Base-by-base conservation (phyloP, 495 filamentous ascomycete genomes). In the Hyaloscypha variabilis region DNA sequence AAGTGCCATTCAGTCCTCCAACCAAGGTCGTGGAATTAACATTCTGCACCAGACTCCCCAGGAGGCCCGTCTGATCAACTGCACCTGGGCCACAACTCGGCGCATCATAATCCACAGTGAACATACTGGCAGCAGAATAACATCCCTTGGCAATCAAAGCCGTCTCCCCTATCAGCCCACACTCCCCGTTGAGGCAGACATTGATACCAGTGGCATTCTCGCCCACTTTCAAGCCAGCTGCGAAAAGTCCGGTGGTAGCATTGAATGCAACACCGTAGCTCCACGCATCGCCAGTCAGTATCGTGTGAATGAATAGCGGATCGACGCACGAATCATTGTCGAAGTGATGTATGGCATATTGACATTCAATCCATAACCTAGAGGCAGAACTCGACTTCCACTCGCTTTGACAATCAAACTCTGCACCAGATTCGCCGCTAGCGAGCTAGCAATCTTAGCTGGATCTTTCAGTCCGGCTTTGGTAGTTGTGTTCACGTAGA, bases 31-130 rank as follows among this genome's bases (percentile, higher is more conserved):
- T 34, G 17, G 23, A 29, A 52, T 60, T 66, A 1, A 49, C 57
- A 60, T 53, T 55, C 21, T 62, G 46, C 39, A 66, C 64, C 3
- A 66, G 28, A 3, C 58, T 57, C 30, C 6, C 21, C 21, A 66
- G 34, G 8, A 55, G 21, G 13, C n/a, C 31, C 30, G 30, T 61
- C 31, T 61, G 1, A 31, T 66, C 50, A 5, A 50, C 42, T 6
- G 30, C 49, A 4, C 5, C 34, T 23, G 29, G 25, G 21, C 64
- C 61, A 10, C 21, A 8, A 11, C 28, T 4, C 3, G 64, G 71
- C 17, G 77, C 71, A 66, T 77, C 72, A 57, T 76, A 79, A 56
- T 82, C 75, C 17, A 78, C 66, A 0, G 75, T 75, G 63, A 81
- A 81, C 0, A 79, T 65, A 8, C 64, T 73, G 17, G 79, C 75